Percentiles rank a stretch among this genome's conserved stretches.
These are phyloP conservation scores for Bruguiera hainesii DNA, from an alignment of 441 rosid species.

Conservation along the genomic window DNA sequence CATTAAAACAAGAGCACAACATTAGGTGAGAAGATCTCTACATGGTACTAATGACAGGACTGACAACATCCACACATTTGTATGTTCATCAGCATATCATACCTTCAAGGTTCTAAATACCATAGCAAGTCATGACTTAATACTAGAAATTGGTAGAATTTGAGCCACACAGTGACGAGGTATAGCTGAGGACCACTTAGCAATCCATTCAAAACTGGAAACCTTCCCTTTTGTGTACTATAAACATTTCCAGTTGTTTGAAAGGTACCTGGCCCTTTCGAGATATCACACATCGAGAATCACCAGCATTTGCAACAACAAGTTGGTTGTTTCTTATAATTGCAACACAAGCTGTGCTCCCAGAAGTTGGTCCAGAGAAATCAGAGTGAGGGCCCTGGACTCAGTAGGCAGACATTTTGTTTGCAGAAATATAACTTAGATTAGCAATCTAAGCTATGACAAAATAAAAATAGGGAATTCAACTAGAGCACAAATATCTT, in stretches of 20 bases:
- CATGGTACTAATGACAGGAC: background rate
- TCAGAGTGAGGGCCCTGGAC: slow-evolving; percentile 91
- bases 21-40: background rate
- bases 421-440: background rate
- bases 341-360: slow-evolving; percentile 95
- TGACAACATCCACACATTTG: background rate
- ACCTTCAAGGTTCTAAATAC: background rate
- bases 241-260: background rate
- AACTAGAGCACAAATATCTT: background rate
- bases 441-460: no score
- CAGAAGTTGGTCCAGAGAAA: slow-evolving; percentile 77
- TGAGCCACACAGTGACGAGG: background rate
- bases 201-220: background rate
- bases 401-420: background rate
- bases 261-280: slow-evolving; percentile 86
- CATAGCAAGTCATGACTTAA: background rate
- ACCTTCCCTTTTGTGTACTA: background rate
- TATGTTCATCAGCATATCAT: background rate
- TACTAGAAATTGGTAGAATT: background rate
- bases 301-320: slow-evolving; percentile 87
- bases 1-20: slow-evolving; percentile 5
- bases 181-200: background rate
- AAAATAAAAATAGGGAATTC: no score
- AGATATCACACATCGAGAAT: slow-evolving; percentile 92
- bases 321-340: slow-evolving; percentile 65